phyloP scores from a whole-genome alignment of 2,329 filamentous ascomycete species.

The Diaporthe vexans region DNA sequence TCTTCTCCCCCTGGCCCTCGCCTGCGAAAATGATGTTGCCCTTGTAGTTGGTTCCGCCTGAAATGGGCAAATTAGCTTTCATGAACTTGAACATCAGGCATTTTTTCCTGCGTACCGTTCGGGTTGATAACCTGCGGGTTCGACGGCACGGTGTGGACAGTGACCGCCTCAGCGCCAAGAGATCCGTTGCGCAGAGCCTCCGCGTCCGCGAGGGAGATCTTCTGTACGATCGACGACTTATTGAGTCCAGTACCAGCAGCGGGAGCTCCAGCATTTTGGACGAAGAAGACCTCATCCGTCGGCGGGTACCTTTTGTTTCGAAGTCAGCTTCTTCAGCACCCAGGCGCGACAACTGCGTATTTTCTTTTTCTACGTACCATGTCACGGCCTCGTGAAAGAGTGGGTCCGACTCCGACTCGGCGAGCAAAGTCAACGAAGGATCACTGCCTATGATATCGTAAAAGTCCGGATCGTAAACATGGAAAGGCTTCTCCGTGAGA shows the following conservation, averaged over 20 bases:
- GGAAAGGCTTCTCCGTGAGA: conserved; percentile 54
- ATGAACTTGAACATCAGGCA: background rate
- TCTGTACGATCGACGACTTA: conserved; percentile 64
- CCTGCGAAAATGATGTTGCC: conserved; percentile 19
- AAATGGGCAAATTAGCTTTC: background rate
- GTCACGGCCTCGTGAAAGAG: conserved; percentile 69
- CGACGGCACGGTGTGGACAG: conserved; percentile 57
- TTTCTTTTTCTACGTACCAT: conserved; percentile 54
- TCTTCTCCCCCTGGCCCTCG: background rate
- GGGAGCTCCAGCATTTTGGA: conserved; percentile 62
- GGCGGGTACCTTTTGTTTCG: conserved; percentile 52
- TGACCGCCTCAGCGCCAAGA: conserved; percentile 49
- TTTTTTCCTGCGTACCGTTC: conserved; percentile 56
- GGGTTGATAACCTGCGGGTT: conserved; percentile 62
- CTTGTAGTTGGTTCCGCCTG: conserved; percentile 52
- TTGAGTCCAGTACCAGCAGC: conserved; percentile 63
- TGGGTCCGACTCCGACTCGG: conserved; percentile 58
- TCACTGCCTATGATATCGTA: conserved; percentile 62
- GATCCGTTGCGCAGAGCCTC: conserved; percentile 52
- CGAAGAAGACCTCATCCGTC: conserved; percentile 67
- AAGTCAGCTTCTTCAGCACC: background rate
- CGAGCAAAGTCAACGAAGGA: conserved; percentile 64
- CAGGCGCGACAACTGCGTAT: no score
- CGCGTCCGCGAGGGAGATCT: conserved; percentile 61
- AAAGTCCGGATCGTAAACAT: conserved; percentile 66